Conservation (phyloP, 2,329 filamentous ascomycete species). For the Venturia asperata region DNA sequence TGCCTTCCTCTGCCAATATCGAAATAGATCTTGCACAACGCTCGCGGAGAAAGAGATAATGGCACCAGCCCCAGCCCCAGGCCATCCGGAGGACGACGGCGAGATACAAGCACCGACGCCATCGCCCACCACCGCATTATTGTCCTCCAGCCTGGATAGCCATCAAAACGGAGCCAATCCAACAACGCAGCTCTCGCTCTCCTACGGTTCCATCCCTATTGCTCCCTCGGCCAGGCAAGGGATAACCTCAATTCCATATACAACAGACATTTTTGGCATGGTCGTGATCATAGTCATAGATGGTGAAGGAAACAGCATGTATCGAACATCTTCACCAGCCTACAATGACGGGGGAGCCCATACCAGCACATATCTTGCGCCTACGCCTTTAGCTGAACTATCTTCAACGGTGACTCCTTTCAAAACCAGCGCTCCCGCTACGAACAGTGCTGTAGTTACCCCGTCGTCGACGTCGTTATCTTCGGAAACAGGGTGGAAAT, state of each 20-base stretch:
- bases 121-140: not conserved
- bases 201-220: not conserved
- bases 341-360: not conserved
- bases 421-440: not conserved
- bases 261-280: not conserved
- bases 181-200: not conserved
- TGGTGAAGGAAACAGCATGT: not conserved
- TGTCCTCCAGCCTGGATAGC: not conserved
- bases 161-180: not conserved
- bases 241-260: not conserved
- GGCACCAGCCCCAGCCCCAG: constrained; percentile 2
- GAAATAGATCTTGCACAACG: not conserved
- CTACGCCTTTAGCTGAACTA: not conserved
- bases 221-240: not conserved
- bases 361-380: not conserved
- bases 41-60: not conserved
- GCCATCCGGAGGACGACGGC: not conserved
- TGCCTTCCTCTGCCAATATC: not conserved
- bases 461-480: not conserved
- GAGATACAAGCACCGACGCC: not conserved
- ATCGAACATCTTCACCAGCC: not conserved
- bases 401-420: not conserved
- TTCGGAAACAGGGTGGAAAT: not conserved
- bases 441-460: not conserved
- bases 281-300: not conserved